Percentiles rank a stretch among this genome's conserved stretches.
Conservation (phyloP, 2,329 filamentous ascomycete species). For the Dothistroma septosporum region DNA sequence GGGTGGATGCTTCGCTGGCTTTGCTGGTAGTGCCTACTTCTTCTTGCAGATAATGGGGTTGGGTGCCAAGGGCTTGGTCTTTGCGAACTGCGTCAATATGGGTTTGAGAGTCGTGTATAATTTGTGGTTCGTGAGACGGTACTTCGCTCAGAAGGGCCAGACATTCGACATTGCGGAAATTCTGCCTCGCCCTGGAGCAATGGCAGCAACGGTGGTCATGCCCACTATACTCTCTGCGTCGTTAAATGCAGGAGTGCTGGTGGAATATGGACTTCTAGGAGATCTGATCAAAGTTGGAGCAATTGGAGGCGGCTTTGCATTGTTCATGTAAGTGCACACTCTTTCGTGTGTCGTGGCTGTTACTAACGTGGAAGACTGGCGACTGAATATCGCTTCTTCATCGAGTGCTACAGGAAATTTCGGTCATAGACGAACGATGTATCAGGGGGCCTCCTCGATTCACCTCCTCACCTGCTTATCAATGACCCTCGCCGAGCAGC, state of each 20-base stretch:
- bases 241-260: slow-evolving; percentile 26
- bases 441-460: no score
- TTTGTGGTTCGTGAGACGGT: slow-evolving; percentile 62
- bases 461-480: no score
- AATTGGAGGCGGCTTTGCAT: slow-evolving; percentile 36
- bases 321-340: slow-evolving; percentile 35
- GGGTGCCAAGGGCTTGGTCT: slow-evolving; percentile 76
- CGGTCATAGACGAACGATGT: not conserved
- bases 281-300: slow-evolving; percentile 39
- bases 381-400: slow-evolving; percentile 6
- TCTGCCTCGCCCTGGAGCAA: slow-evolving; percentile 34
- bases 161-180: slow-evolving; percentile 27
- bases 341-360: not conserved
- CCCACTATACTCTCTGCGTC: slow-evolving; percentile 35
- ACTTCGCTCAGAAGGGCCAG: slow-evolving; percentile 51
- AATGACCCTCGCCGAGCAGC: no score
- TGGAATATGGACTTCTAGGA: slow-evolving; percentile 39
- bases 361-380: not conserved
- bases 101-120: slow-evolving; percentile 78
- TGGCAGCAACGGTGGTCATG: slow-evolving; percentile 37
- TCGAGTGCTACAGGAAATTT: slow-evolving; percentile 6
- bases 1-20: slow-evolving; percentile 72
- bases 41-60: slow-evolving; percentile 65
- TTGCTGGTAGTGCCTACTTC: slow-evolving; percentile 69
- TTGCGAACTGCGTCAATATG: slow-evolving; percentile 91